Conservation (phyloP, 2,329 filamentous ascomycete species). For the Xylariaceae sp. region DNA sequence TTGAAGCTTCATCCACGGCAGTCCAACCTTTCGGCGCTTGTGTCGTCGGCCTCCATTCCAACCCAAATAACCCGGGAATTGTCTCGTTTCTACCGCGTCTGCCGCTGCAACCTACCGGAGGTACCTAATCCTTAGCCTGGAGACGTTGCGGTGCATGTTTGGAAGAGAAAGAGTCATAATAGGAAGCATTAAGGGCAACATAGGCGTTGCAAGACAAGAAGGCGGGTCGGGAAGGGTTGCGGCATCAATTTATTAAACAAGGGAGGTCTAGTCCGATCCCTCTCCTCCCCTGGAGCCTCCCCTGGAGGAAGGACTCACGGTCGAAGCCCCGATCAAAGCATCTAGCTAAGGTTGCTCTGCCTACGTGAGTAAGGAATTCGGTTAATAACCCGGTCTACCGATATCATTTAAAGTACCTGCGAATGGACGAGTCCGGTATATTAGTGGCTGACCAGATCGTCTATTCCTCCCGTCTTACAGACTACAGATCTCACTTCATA, state of each 20-base stretch:
- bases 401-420: not conserved
- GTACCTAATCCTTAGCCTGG: not conserved
- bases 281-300: not conserved
- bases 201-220: not conserved
- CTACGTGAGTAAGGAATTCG: not conserved
- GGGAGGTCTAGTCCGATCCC: not conserved
- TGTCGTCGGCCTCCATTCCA: not conserved
- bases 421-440: not conserved
- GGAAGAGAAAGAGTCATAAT: not conserved
- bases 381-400: not conserved
- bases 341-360: not conserved
- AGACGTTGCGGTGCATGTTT: slow-evolving; percentile 6
- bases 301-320: not conserved
- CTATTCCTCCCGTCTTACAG: slow-evolving; percentile 16
- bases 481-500: not conserved
- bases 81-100: not conserved
- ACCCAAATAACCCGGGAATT: not conserved
- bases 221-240: not conserved
- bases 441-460: slow-evolving; percentile 15
- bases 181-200: not conserved
- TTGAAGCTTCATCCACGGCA: slow-evolving; percentile 2
- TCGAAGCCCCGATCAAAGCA: slow-evolving; percentile 1
- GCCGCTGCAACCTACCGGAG: slow-evolving; percentile 15
- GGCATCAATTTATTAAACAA: slow-evolving; percentile 6
- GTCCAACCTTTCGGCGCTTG: not conserved